A percentile compares a stretch with the other conserved stretches of the same genome.
Conservation (phyloP, 1,284 basidiomycete species). For the Pisolithus thermaeus region DNA sequence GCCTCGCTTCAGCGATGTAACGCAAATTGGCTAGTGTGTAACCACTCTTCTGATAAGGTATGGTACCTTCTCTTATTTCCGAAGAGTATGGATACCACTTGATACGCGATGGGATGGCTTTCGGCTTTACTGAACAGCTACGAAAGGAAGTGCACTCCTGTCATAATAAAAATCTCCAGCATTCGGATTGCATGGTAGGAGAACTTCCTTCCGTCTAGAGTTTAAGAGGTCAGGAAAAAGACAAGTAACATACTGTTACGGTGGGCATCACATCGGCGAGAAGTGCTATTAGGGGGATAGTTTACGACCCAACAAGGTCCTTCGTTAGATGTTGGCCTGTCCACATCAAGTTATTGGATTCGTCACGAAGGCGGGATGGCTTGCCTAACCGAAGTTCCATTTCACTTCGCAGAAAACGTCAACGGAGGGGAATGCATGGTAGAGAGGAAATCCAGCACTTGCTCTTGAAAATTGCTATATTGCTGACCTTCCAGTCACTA, state of each 20-base stretch:
- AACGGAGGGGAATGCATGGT: background rate
- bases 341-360: conserved; percentile 66
- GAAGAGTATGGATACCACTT: too few species aligned
- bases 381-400: conserved; percentile 94
- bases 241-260: background rate
- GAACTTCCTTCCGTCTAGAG: background rate
- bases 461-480: conserved; percentile 55
- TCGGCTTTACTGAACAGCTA: too few species aligned
- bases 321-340: conserved; percentile 41
- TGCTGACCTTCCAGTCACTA: too few species aligned
- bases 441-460: conserved; percentile 15
- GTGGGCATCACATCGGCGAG: background rate
- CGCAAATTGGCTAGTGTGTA: too few species aligned
- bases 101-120: too few species aligned
- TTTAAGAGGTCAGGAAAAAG: too few species aligned
- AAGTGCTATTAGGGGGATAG: conserved; percentile 20
- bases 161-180: background rate
- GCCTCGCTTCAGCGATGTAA: too few species aligned
- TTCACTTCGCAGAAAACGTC: conserved; percentile 34
- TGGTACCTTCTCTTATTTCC: too few species aligned
- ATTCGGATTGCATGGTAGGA: background rate
- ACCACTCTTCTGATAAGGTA: too few species aligned
- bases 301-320: conserved; percentile 22
- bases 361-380: conserved; percentile 86
- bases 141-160: background rate